Conservation (phyloP, 768 basidiomycete genomes). For the Phaffia tasmanica region DNA sequence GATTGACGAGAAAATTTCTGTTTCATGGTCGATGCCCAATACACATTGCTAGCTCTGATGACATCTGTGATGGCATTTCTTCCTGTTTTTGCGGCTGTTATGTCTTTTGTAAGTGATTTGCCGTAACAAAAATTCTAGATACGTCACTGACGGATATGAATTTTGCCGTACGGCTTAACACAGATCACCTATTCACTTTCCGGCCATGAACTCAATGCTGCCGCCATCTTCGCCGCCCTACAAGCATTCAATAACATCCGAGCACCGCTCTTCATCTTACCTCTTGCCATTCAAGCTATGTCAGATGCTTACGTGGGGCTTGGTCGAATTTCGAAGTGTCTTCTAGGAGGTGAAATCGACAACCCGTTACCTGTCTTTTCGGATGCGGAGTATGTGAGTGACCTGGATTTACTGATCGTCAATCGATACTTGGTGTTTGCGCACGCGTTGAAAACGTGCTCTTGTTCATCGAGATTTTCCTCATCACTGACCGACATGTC, state of each 20-base stretch:
- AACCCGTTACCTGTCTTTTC: slow-evolving; percentile 41
- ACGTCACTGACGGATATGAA: no score
- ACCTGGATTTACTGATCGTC: no score
- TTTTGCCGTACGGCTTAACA: slow-evolving; percentile 17
- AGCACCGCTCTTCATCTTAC: slow-evolving; percentile 49
- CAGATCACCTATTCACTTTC: slow-evolving; percentile 55
- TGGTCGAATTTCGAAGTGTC: slow-evolving; percentile 44
- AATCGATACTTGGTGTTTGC: no score
- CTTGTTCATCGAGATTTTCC: no score
- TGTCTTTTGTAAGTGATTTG: no score
- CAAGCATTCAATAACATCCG: slow-evolving; percentile 49
- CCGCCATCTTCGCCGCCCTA: slow-evolving; percentile 49
- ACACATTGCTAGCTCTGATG: no score
- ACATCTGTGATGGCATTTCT: slow-evolving; percentile 1
- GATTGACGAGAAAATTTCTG: no score
- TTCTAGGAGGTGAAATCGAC: slow-evolving; percentile 38
- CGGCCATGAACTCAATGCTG: slow-evolving; percentile 48
- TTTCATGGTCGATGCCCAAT: no score
- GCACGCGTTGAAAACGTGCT: no score
- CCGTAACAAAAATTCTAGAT: no score
- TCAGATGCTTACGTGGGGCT: slow-evolving; percentile 48
- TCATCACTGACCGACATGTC: no score
- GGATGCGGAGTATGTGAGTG: slow-evolving; percentile 28
- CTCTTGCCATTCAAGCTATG: slow-evolving; percentile 45
- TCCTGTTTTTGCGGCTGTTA: slow-evolving; percentile 13